Percentiles rank a stretch among this genome's conserved stretches.
Evolutionary conservation across 805 yeast species (phyloP).

Genomic region (Candida yuanshanica): DNA sequence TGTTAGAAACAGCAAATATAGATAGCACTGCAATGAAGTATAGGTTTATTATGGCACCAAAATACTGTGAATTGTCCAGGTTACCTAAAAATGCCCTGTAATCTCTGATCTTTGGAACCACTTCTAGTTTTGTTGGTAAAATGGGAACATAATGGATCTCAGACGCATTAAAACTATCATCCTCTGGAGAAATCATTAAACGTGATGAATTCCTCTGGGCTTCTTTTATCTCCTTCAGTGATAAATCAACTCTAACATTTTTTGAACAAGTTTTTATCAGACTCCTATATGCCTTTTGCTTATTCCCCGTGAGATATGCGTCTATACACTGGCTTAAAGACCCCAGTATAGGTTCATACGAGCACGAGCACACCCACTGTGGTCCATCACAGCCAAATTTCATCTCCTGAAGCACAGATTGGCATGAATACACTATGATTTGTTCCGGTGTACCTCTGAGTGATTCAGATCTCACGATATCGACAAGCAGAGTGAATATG

Average conservation of each 20-base stretch:
- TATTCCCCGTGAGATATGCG: constrained; percentile 7
- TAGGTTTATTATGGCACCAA: constrained; percentile 16
- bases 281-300: constrained; percentile 5
- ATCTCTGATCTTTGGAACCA: constrained; percentile 14
- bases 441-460: constrained; percentile 20
- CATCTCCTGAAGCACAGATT: constrained; percentile 12
- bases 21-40: constrained; percentile 15
- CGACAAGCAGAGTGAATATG: not conserved
- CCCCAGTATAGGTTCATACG: constrained; percentile 15
- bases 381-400: constrained; percentile 15
- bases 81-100: constrained; percentile 23
- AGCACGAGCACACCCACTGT: constrained; percentile 15
- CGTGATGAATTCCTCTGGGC: constrained; percentile 10
- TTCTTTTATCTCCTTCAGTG: constrained; percentile 7
- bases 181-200: constrained; percentile 2
- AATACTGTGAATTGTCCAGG: constrained; percentile 18
- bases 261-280: constrained; percentile 2
- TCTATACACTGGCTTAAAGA: constrained; percentile 19
- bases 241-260: constrained; percentile 7
- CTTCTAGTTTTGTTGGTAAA: constrained; percentile 5
- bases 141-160: constrained; percentile 13
- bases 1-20: constrained; percentile 18
- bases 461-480: not conserved
- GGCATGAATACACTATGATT: constrained; percentile 21
- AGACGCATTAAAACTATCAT: not conserved